These are phyloP conservation scores for Plasmodium malariae DNA, from an alignment of 169 alveolate genomes.

Conservation along the genomic window DNA sequence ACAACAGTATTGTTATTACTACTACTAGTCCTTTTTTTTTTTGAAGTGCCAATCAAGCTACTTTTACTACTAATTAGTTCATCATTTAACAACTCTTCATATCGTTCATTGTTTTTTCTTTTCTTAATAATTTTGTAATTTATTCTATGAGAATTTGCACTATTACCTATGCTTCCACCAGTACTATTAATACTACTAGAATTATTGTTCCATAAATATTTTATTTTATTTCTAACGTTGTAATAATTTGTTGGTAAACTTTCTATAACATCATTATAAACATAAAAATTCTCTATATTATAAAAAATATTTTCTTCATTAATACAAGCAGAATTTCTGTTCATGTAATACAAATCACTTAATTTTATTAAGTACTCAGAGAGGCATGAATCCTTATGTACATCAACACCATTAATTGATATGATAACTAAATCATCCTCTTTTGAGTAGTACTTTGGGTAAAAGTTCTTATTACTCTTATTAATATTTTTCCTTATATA, in stretches of 20 bases:
- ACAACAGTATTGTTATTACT: not conserved
- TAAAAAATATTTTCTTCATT: slow-evolving; percentile 60
- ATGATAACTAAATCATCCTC: slow-evolving; percentile 40
- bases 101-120: slow-evolving; percentile 33
- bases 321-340: slow-evolving; percentile 32
- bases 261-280: slow-evolving; percentile 75
- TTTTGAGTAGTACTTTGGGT: slow-evolving; percentile 39
- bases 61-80: slow-evolving; percentile 6
- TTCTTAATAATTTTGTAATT: slow-evolving; percentile 56
- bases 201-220: slow-evolving; percentile 53
- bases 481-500: slow-evolving; percentile 48
- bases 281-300: slow-evolving; percentile 59
- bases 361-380: slow-evolving; percentile 66
- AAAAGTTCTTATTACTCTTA: slow-evolving; percentile 19
- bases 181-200: not conserved
- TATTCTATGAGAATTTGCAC: slow-evolving; percentile 8
- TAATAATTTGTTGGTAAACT: slow-evolving; percentile 3
- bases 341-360: slow-evolving; percentile 57
- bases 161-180: not conserved
- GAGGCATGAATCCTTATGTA: slow-evolving; percentile 62
- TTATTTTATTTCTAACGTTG: slow-evolving; percentile 22
- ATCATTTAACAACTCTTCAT: not conserved
- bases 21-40: slow-evolving; percentile 34
- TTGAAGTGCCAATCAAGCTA: slow-evolving; percentile 7
- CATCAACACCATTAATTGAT: slow-evolving; percentile 71